Evolutionary conservation across 192 early-diverging fungal genomes (phyloP).

Genomic region (Coemansia sp.): DNA sequence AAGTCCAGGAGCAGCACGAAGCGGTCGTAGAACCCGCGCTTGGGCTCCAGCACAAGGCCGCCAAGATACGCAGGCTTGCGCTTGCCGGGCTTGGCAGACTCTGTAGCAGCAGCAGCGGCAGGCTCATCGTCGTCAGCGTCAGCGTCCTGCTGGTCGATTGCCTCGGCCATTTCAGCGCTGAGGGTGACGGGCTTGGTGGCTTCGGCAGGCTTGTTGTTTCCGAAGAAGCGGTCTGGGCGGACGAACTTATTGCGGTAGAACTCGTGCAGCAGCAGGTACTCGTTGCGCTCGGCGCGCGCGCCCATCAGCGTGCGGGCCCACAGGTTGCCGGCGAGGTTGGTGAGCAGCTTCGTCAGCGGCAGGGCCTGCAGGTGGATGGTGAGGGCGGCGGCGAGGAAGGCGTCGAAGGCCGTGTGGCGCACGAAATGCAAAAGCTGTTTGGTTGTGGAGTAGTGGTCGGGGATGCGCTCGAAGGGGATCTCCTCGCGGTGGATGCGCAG

Average conservation of each 20-base stretch:
- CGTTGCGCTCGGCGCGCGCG: slow-evolving; percentile 92
- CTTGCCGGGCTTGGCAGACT: slow-evolving; percentile 43
- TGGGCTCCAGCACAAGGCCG: slow-evolving; percentile 96
- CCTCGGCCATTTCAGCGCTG: slow-evolving; percentile 35
- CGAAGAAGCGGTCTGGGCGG: slow-evolving; percentile 78
- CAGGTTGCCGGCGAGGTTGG: slow-evolving; percentile 90
- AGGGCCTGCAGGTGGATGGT: slow-evolving; percentile 89
- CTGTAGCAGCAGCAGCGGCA: slow-evolving; percentile 10
- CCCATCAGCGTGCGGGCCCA: slow-evolving; percentile 91
- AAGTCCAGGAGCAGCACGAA: slow-evolving; percentile 96
- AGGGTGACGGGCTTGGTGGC: slow-evolving; percentile 6
- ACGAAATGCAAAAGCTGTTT: slow-evolving; percentile 68
- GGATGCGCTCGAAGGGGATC: slow-evolving; percentile 79
- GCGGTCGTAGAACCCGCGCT: slow-evolving; percentile 95
- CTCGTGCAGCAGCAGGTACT: slow-evolving; percentile 93
- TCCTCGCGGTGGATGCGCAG: slow-evolving; percentile 79
- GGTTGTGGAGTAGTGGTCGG: slow-evolving; percentile 60
- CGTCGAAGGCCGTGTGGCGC: slow-evolving; percentile 80
- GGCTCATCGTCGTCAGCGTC: slow-evolving; percentile 13
- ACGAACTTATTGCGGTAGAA: slow-evolving; percentile 92
- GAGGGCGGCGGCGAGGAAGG: slow-evolving; percentile 74
- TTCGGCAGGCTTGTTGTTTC: background rate
- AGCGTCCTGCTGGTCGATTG: slow-evolving; percentile 23
- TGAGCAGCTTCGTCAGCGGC: slow-evolving; percentile 90
- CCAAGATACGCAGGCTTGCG: slow-evolving; percentile 92